These are phyloP conservation scores for Chrysoporthe austroafricana DNA, from an alignment of 2,329 filamentous ascomycete genomes.

Conservation along the genomic window DNA sequence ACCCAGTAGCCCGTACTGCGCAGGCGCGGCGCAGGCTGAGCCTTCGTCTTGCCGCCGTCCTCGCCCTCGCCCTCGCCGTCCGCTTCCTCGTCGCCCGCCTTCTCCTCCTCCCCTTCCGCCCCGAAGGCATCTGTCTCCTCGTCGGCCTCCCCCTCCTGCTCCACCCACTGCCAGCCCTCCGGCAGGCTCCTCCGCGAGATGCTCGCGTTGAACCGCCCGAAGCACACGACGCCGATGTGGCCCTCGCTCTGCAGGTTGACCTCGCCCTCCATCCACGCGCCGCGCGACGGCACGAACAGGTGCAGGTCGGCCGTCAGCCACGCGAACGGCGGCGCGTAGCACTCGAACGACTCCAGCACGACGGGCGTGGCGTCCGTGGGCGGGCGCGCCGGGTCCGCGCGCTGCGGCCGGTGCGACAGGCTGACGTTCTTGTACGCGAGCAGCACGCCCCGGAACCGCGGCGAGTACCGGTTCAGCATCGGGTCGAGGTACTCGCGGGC, in stretches of 20 bases:
- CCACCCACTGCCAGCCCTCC: constrained; percentile 77
- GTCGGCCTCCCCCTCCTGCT: constrained; percentile 50
- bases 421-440: constrained; percentile 73
- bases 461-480: constrained; percentile 76
- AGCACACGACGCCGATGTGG: constrained; percentile 86
- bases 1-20: constrained; percentile 74
- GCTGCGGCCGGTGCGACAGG: constrained; percentile 63
- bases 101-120: constrained; percentile 23
- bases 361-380: constrained; percentile 51
- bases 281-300: constrained; percentile 76
- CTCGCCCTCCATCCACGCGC: constrained; percentile 76
- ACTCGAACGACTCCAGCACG: constrained; percentile 63
- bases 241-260: constrained; percentile 88
- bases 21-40: constrained; percentile 56
- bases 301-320: constrained; percentile 90
- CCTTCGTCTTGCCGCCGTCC: constrained; percentile 42
- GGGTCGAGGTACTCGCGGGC: constrained; percentile 76
- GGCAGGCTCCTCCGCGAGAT: constrained; percentile 80
- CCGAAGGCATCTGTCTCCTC: constrained; percentile 35
- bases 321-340: constrained; percentile 83
- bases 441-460: constrained; percentile 72
- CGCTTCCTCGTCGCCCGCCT: constrained; percentile 33
- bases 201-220: constrained; percentile 89
- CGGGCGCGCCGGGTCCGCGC: constrained; percentile 46
- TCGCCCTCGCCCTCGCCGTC: constrained; percentile 39